Evolutionary conservation across 805 yeast genomes (phyloP).

Genomic region (Priceomyces haplophilus): DNA sequence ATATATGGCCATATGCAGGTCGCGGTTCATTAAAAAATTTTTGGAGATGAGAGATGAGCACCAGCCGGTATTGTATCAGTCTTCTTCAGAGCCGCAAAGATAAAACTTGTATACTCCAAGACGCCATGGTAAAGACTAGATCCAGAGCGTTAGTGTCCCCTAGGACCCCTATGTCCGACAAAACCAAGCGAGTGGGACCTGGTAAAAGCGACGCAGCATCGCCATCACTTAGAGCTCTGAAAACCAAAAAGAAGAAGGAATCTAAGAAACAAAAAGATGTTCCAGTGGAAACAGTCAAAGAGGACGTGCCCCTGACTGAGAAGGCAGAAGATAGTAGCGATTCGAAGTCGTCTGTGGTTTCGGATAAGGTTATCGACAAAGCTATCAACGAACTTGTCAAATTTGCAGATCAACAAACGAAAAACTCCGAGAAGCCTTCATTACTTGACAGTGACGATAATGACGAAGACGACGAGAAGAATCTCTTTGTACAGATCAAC

Average conservation of each 20-base stretch:
- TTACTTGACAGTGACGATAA: slow-evolving; percentile 45
- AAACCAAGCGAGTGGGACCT: slow-evolving; percentile 19
- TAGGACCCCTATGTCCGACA: slow-evolving; percentile 23
- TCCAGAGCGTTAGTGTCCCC: slow-evolving; percentile 26
- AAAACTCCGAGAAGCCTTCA: slow-evolving; percentile 42
- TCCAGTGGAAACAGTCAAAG: slow-evolving; percentile 9
- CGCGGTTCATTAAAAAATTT: neutral
- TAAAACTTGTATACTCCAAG: neutral
- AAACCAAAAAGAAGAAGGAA: slow-evolving; percentile 10
- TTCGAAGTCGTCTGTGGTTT: slow-evolving; percentile 12
- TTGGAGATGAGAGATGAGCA: neutral
- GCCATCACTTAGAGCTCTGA: slow-evolving; percentile 20
- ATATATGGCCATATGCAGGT: too few species aligned
- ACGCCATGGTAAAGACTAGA: slow-evolving; percentile 32
- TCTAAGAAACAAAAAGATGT: slow-evolving; percentile 6
- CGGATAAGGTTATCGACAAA: slow-evolving; percentile 28
- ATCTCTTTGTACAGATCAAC: slow-evolving; percentile 59
- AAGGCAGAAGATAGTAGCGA: slow-evolving; percentile 1
- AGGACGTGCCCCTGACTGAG: slow-evolving; percentile 6
- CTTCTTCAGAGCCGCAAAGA: neutral
- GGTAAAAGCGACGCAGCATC: slow-evolving; percentile 20
- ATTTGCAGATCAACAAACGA: slow-evolving; percentile 40
- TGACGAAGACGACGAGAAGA: slow-evolving; percentile 51
- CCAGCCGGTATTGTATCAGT: neutral
- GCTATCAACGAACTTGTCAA: slow-evolving; percentile 68